These are phyloP conservation scores for Zoysia japonica DNA, from an alignment of 176 grass and related monocot genomes.

Conservation along the genomic window DNA sequence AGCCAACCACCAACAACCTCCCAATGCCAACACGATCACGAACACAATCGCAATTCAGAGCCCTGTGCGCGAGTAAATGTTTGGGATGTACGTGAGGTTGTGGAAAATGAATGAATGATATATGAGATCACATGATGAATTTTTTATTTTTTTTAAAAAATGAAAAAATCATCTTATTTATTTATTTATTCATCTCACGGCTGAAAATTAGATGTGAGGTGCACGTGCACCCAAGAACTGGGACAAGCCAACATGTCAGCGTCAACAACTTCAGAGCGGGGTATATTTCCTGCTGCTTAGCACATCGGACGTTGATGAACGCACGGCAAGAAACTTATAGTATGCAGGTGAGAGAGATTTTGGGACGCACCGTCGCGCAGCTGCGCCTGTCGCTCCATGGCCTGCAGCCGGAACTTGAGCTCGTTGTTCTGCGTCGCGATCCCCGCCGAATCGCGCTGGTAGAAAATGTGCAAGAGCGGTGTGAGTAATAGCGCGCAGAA, in stretches of 20 bases:
- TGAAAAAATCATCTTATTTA: too few relatives aligned
- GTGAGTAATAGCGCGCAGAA: not conserved
- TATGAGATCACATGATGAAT: too few relatives aligned
- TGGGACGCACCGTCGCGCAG: slow-evolving; percentile 67
- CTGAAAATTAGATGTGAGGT: too few relatives aligned
- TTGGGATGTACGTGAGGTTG: too few relatives aligned
- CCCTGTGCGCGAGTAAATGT: not conserved
- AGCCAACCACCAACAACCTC: slow-evolving; percentile 33
- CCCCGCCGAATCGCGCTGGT: slow-evolving; percentile 68
- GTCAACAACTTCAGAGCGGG: not conserved
- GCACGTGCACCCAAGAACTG: slow-evolving; percentile 17
- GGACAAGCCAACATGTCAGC: slow-evolving; percentile 34
- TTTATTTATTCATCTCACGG: too few relatives aligned
- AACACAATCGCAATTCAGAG: not conserved
- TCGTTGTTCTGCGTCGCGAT: slow-evolving; percentile 82
- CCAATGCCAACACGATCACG: slow-evolving; percentile 18
- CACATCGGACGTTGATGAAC: slow-evolving; percentile 44
- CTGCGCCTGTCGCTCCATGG: slow-evolving; percentile 94
- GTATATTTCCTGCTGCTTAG: slow-evolving; percentile 22
- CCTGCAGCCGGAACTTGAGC: slow-evolving; percentile 89
- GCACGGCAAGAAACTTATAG: not conserved
- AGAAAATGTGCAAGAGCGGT: not conserved
- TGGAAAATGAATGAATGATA: too few relatives aligned
- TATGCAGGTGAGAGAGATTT: not conserved
- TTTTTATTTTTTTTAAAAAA: too few relatives aligned